Evolutionary conservation across 768 basidiomycete species (phyloP).

Genomic region (Collybia sp.): DNA sequence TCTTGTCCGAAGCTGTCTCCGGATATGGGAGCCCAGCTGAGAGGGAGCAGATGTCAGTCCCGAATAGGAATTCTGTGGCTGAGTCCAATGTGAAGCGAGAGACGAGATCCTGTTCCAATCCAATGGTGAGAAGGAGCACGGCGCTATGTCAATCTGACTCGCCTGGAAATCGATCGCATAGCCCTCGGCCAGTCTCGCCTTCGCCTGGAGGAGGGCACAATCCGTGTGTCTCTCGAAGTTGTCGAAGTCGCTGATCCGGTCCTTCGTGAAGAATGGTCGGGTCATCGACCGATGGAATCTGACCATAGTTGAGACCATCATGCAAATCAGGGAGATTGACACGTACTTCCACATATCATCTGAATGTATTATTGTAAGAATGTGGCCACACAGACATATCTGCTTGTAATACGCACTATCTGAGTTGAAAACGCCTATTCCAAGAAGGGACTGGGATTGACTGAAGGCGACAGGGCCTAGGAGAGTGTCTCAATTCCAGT

Average conservation of each 20-base stretch:
- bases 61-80: conserved; percentile 56
- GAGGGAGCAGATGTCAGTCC: conserved; percentile 40
- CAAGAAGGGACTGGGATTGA: conserved; percentile 30
- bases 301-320: background rate
- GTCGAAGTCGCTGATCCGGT: conserved; percentile 50
- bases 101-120: conserved; percentile 36
- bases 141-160: background rate
- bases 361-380: conserved; percentile 7
- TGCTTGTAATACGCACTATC: conserved; percentile 30
- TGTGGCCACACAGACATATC: background rate
- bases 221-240: conserved; percentile 48
- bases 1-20: conserved; percentile 16
- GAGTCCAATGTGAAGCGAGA: conserved; percentile 58
- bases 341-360: conserved; percentile 57
- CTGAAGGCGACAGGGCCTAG: conserved; percentile 12
- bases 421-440: conserved; percentile 57
- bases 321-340: background rate
- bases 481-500: background rate
- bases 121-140: too few species aligned
- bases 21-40: conserved; percentile 46
- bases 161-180: conserved; percentile 57
- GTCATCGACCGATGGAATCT: conserved; percentile 59
- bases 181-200: conserved; percentile 36
- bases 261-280: conserved; percentile 55
- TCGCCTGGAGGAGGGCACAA: conserved; percentile 39